phyloP scores from a whole-genome alignment of 2,329 filamentous ascomycete genomes.

The Neophaeococcomyces aloes region DNA sequence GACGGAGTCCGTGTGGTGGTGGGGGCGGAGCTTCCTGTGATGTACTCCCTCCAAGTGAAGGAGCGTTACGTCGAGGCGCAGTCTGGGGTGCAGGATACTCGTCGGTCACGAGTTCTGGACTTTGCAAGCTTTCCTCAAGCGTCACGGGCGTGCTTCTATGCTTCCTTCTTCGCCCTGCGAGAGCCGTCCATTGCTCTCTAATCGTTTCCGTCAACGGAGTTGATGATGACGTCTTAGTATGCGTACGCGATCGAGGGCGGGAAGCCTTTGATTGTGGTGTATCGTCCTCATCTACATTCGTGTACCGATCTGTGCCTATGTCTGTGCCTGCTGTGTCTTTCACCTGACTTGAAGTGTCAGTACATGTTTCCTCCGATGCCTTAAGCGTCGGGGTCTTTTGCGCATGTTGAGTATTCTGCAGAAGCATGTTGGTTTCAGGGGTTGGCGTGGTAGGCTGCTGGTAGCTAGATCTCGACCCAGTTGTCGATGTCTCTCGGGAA shows the following conservation, averaged over 20 bases:
- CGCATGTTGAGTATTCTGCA: too few relatives aligned
- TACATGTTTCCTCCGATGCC: too few relatives aligned
- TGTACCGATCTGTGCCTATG: not conserved
- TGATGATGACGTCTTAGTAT: slow-evolving; percentile 5
- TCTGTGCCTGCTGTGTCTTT: not conserved
- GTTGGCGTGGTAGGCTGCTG: too few relatives aligned
- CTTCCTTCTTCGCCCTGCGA: slow-evolving; percentile 6
- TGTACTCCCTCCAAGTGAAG: not conserved
- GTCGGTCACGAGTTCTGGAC: slow-evolving; percentile 13
- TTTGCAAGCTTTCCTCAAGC: slow-evolving; percentile 4
- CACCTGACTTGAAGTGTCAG: not conserved
- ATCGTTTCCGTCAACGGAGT: slow-evolving; percentile 12
- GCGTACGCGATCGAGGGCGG: slow-evolving; percentile 7
- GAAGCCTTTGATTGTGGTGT: not conserved
- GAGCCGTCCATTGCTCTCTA: slow-evolving; percentile 10
- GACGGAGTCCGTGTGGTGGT: slow-evolving; percentile 43
- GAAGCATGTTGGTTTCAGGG: too few relatives aligned
- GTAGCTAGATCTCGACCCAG: too few relatives aligned
- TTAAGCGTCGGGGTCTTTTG: too few relatives aligned
- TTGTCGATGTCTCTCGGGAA: too few relatives aligned
- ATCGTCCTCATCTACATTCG: not conserved
- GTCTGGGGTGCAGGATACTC: slow-evolving; percentile 12
- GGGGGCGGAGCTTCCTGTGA: slow-evolving; percentile 30
- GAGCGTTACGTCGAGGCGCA: not conserved
- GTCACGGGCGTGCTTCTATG: not conserved